Evolutionary conservation across 768 basidiomycete species (phyloP), one percentile per base, ranked within the genome.

Genomic region (Tricholoma hemisulphureum): DNA sequence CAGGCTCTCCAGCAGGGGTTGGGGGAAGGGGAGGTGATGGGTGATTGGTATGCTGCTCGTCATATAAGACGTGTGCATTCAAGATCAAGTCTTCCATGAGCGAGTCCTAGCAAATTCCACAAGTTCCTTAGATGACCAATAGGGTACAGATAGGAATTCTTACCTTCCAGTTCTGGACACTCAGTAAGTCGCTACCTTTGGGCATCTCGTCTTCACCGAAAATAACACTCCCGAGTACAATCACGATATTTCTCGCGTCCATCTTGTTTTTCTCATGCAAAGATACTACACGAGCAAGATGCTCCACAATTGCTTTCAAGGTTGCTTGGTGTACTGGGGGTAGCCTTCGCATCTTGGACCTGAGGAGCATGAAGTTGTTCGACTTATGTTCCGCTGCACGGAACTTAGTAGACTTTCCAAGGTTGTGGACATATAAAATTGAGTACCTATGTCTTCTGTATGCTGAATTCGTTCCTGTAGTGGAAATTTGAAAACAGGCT

Each of bases 191-290:
- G 0, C 82, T 85, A 34, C 79, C 84, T 68, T 89, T 90, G 3
- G 90, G 87, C 56, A 93, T 80, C 60, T 95, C 92, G 60, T 97
- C 94, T 70, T 95, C 93, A 6, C 94, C 94, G 63, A 97, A 95
- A 48, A 97, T 84, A 21, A 93, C 92, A 8, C 86, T 79, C 18
- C 89, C 89, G 73, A 96, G 95, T 3, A 95, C 87, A 48, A 97
- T 95, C 3, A 93, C 91, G 21, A 97, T 76, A 67, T 96, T 97
- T 77, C 88, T 93, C 3, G 87, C 78, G 65, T 94, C 95, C 95
- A 97, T 97, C 73, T 95, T 96, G 69, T 95, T 97, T 68, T 82
- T 86, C 24, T 87, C 85, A 20, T 79, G 78, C 32, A 78, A 77
- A 4, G 85, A 75, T 2, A 85, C 82, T 13, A 97, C 85, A 13